A percentile compares a stretch with the other conserved stretches of the same genome.
phyloP scores from a whole-genome alignment of 768 basidiomycete genomes.

The Mycena latifolia region DNA sequence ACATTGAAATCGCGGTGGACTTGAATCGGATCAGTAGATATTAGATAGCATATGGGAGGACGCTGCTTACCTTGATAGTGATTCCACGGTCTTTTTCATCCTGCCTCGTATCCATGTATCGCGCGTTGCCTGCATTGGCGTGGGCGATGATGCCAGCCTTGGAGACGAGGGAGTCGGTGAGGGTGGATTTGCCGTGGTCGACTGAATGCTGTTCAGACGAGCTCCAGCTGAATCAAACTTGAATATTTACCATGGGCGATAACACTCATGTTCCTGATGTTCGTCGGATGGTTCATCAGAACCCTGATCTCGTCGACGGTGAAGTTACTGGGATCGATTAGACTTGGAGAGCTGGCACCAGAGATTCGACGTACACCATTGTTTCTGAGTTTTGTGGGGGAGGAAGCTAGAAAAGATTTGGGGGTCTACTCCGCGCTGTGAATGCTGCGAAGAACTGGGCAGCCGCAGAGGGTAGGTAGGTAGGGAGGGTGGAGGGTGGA shows the following conservation, averaged over 20 bases:
- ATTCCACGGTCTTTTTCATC: conserved; percentile 99
- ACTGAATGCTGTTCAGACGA: conserved; percentile 60
- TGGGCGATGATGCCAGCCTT: conserved; percentile 99
- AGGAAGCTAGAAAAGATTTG: conserved; percentile 27
- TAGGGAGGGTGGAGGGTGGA: too few species aligned
- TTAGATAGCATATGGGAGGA: neutral
- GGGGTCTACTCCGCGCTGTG: conserved; percentile 17
- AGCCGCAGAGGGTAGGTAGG: conserved; percentile 14
- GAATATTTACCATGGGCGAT: conserved; percentile 77
- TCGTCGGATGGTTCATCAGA: conserved; percentile 92
- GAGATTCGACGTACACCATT: conserved; percentile 75
- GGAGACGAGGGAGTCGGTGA: conserved; percentile 98
- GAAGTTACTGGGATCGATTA: conserved; percentile 76
- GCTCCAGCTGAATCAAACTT: conserved; percentile 8
- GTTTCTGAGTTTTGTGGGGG: conserved; percentile 61
- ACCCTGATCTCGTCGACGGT: conserved; percentile 81
- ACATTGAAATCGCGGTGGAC: conserved; percentile 93
- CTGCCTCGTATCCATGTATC: conserved; percentile 96
- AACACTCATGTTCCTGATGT: conserved; percentile 68
- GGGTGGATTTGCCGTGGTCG: conserved; percentile 99
- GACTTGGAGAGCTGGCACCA: conserved; percentile 47
- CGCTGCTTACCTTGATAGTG: conserved; percentile 60
- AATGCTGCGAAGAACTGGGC: conserved; percentile 25
- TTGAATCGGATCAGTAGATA: conserved; percentile 64
- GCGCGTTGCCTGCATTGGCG: conserved; percentile 95